phyloP scores from a whole-genome alignment of 192 early-diverging fungal genomes.

The Linnemannia zychae region DNA sequence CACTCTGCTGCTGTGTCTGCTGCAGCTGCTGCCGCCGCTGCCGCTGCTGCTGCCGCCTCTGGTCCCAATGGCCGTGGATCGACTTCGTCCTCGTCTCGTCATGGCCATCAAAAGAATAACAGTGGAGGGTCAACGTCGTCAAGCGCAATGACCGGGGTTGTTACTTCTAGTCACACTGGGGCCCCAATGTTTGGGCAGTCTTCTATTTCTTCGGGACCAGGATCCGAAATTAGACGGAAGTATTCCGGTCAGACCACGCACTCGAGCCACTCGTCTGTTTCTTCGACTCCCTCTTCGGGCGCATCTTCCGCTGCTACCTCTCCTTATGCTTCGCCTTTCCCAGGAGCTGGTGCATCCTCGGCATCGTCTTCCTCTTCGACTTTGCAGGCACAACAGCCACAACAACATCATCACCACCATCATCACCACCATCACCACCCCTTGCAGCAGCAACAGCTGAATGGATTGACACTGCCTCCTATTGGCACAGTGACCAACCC shows the following conservation, averaged over 20 bases:
- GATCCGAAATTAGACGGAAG: slow-evolving; percentile 26
- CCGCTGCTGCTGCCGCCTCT: slow-evolving; percentile 11
- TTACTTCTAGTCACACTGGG: not conserved
- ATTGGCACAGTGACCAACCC: slow-evolving; percentile 38
- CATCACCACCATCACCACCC: slow-evolving; percentile 22
- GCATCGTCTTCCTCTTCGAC: slow-evolving; percentile 2
- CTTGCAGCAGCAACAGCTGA: slow-evolving; percentile 9
- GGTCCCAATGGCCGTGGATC: slow-evolving; percentile 5
- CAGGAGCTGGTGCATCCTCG: not conserved
- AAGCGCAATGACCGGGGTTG: not conserved
- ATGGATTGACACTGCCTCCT: slow-evolving; percentile 27
- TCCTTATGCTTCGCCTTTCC: slow-evolving; percentile 36
- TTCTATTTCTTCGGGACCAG: slow-evolving; percentile 1
- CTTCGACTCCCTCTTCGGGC: slow-evolving; percentile 36
- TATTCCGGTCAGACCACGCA: slow-evolving; percentile 20
- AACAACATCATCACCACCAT: slow-evolving; percentile 20
- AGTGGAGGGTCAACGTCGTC: slow-evolving; percentile 11
- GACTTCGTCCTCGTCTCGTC: not conserved
- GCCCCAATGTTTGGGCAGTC: not conserved
- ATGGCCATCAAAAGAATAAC: slow-evolving; percentile 25
- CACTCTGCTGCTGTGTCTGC: slow-evolving; percentile 51
- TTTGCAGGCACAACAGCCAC: slow-evolving; percentile 7
- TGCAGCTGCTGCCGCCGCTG: slow-evolving; percentile 46
- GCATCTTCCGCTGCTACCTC: slow-evolving; percentile 36
- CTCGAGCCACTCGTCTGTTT: slow-evolving; percentile 32